Conservation (phyloP, 306 rosid species). For the Cicer pinnatifidum region DNA sequence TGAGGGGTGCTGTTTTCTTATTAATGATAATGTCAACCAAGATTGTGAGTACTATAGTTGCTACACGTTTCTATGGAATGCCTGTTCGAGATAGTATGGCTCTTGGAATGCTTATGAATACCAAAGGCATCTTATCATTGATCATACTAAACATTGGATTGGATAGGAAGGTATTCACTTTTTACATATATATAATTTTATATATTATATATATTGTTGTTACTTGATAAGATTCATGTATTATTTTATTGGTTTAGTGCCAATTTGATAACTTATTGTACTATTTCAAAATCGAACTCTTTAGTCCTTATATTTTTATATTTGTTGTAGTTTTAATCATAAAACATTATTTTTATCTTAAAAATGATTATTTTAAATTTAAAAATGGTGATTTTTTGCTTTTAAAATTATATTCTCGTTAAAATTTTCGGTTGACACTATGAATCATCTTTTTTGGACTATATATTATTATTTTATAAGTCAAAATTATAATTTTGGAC, state of each 20-base stretch:
- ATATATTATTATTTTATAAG: no score
- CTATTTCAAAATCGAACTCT: no score
- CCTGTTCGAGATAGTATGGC: slow-evolving; percentile 36
- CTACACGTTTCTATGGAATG: slow-evolving; percentile 13
- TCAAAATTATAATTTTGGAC: no score
- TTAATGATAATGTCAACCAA: slow-evolving; percentile 22
- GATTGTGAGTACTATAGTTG: slow-evolving; percentile 42
- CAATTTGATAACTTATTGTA: no score
- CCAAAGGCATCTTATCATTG: slow-evolving; percentile 52
- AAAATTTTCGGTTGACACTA: no score
- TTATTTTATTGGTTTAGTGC: neutral
- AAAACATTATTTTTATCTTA: no score
- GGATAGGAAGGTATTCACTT: slow-evolving; percentile 41
- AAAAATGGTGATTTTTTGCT: no score
- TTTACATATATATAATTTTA: neutral
- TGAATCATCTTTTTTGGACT: no score
- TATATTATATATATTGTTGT: neutral
- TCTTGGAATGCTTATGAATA: slow-evolving; percentile 53
- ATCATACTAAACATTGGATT: slow-evolving; percentile 41
- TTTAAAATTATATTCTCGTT: no score
- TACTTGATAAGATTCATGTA: neutral
- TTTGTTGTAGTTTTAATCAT: no score
- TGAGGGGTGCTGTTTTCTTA: neutral
- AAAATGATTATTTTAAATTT: no score
- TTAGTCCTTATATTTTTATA: no score